Evolutionary conservation across 1,284 basidiomycete genomes (phyloP).

Genomic region (Vanrija sp.): DNA sequence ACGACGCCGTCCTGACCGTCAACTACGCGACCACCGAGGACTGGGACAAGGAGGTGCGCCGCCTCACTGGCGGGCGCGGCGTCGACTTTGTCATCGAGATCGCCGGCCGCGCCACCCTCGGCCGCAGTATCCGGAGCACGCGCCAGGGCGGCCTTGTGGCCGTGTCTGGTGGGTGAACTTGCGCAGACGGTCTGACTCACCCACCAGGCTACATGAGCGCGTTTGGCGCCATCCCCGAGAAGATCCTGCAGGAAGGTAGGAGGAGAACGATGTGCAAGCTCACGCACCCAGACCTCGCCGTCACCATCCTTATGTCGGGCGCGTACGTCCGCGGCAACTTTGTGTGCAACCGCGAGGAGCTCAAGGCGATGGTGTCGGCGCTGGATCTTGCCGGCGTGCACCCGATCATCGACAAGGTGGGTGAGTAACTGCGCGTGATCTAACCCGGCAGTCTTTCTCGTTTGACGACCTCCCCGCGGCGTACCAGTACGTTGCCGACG

Average conservation of each 20-base stretch:
- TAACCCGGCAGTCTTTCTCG: conserved; percentile 29
- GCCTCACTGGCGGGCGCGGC: conserved; percentile 36
- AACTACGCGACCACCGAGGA: conserved; percentile 39
- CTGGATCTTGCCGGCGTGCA: conserved; percentile 43
- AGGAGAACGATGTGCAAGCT: neutral
- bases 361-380: conserved; percentile 45
- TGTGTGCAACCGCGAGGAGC: conserved; percentile 48
- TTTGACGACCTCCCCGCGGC: conserved; percentile 48
- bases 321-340: conserved; percentile 47
- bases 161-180: conserved; percentile 26
- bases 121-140: conserved; percentile 29
- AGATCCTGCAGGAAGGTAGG: conserved; percentile 31
- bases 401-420: conserved; percentile 49
- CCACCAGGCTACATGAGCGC: conserved; percentile 25
- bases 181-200: neutral
- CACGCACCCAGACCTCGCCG: conserved; percentile 24
- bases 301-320: conserved; percentile 28
- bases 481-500: conserved; percentile 44
- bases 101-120: conserved; percentile 36
- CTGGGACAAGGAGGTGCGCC: conserved; percentile 46
- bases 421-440: neutral
- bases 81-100: conserved; percentile 45
- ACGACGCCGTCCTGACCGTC: conserved; percentile 30
- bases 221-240: conserved; percentile 24
- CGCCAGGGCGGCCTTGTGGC: conserved; percentile 32